These are phyloP conservation scores for Alternaria sp. DNA, from an alignment of 2,329 filamentous ascomycete species.

Conservation along the genomic window DNA sequence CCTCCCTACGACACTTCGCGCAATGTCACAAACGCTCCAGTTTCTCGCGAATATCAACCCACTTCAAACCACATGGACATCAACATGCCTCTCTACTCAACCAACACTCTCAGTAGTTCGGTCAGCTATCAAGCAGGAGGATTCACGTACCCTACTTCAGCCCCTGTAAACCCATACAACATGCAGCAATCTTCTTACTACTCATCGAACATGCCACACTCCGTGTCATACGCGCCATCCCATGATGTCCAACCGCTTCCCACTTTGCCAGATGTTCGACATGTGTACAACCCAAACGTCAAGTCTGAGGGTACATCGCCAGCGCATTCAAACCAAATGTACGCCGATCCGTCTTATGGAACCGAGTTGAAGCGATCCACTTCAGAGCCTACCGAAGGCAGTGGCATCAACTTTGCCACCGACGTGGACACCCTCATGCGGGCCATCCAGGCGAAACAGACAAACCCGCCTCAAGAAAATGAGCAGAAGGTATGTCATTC, in stretches of 20 bases:
- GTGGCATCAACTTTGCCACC: slow-evolving; percentile 74
- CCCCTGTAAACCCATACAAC: slow-evolving; percentile 49
- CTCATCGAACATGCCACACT: slow-evolving; percentile 36
- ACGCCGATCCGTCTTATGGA: slow-evolving; percentile 46
- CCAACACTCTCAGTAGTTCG: slow-evolving; percentile 39
- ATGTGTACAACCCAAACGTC: slow-evolving; percentile 49
- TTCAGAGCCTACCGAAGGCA: slow-evolving; percentile 52
- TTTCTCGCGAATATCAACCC: slow-evolving; percentile 43
- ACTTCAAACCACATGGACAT: slow-evolving; percentile 47
- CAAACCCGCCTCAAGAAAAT: slow-evolving; percentile 47
- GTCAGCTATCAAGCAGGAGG: slow-evolving; percentile 50
- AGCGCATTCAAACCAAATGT: slow-evolving; percentile 52
- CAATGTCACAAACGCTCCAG: slow-evolving; percentile 34
- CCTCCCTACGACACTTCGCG: slow-evolving; percentile 45
- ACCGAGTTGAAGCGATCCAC: slow-evolving; percentile 57
- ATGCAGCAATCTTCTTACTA: slow-evolving; percentile 48
- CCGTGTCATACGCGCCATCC: slow-evolving; percentile 38
- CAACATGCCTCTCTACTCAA: slow-evolving; percentile 48
- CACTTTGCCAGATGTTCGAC: slow-evolving; percentile 41
- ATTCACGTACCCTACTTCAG: slow-evolving; percentile 45
- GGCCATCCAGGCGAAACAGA: slow-evolving; percentile 76
- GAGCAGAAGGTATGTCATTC: slow-evolving; percentile 44
- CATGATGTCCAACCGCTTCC: slow-evolving; percentile 38
- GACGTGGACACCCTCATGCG: slow-evolving; percentile 89
- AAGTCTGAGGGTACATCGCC: slow-evolving; percentile 57